Base-by-base conservation (phyloP, 2,329 filamentous ascomycete species). In the Diaporthe caulivora region DNA sequence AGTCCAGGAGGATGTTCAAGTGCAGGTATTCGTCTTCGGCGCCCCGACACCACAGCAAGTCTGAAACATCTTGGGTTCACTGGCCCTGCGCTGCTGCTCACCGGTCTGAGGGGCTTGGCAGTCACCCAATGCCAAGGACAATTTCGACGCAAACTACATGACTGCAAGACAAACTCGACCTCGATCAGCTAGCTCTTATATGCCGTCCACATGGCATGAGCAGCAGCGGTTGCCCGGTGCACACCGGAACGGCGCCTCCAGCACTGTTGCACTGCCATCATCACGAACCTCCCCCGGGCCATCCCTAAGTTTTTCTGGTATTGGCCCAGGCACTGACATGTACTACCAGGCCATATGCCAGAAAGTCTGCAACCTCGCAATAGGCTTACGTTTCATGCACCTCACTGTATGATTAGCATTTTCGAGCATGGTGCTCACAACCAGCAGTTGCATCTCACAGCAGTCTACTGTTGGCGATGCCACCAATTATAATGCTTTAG, bases 1-100 rank as follows among this genome's bases (percentile, higher is more conserved):
- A 49, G 42, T 49, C 24, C 42, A 49, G 26, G 18, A 17, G 42
- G 60, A 34, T 34, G 40, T 26, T n/a, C 26, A 26, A 49, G n/a
- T 49, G 42, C 60, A 64, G 26, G 11, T 21, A 31, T 7, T 29
- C 5, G 21, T 13, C 9, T 65, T 0, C 29, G 34, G 40, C 18
- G 26, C 29, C 4, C 4, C 34, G 7, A 29, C 13, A 62, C 8
- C 26, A 64, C 58, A 9, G 44, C 26, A 29, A 26, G 42, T 64
- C 26, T 34, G 42, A 49, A 24, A 7, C 29, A 11, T 18, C 44
- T 18, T n/a, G 21, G 29, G 13, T 18, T 49, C 60, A 37, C 26
- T 18, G 5, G 60, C 44, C 31, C 62, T 65, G 51, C 62, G 29
- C 31, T 51, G 44, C 62, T 37, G 31, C 62, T 65, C 62, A 65